These are phyloP conservation scores for Monosporascus sp. DNA, from an alignment of 2,329 filamentous ascomycete genomes.

Conservation along the genomic window DNA sequence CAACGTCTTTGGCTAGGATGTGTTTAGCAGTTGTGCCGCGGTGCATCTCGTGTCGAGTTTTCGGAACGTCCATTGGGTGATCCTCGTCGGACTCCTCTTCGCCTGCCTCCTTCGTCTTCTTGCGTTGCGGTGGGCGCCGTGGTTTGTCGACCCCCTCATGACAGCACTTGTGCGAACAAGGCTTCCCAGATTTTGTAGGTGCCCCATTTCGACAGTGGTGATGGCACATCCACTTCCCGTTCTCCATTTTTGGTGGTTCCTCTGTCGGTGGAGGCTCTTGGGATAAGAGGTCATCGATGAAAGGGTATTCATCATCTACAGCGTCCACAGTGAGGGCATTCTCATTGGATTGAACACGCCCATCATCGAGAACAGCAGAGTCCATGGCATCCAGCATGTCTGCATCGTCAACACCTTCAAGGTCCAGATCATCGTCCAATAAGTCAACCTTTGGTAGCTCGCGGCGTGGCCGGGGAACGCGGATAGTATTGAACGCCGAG, in stretches of 20 bases:
- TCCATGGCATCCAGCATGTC: conserved; percentile 34
- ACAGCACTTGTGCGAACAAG: conserved; percentile 70
- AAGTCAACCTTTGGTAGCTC: background rate
- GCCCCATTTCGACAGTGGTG: conserved; percentile 53
- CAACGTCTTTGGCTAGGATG: background rate
- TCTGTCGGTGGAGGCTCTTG: conserved; percentile 13
- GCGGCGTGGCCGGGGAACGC: background rate
- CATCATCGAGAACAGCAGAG: conserved; percentile 8
- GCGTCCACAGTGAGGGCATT: conserved; percentile 8
- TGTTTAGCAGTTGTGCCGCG: background rate
- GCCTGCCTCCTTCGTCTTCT: conserved; percentile 21
- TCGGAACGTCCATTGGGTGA: background rate
- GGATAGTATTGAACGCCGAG: conserved; percentile 24
- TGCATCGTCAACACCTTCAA: conserved; percentile 35
- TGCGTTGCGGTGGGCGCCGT: conserved; percentile 33
- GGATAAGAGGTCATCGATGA: conserved; percentile 45
- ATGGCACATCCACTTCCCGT: conserved; percentile 71
- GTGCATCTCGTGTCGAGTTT: background rate
- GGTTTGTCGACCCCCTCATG: conserved; percentile 65
- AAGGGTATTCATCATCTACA: conserved; percentile 40
- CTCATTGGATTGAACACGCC: conserved; percentile 15
- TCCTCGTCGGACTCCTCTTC: conserved; percentile 6
- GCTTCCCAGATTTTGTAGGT: conserved; percentile 31
- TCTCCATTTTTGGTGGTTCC: conserved; percentile 51
- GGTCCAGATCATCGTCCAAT: conserved; percentile 16